Base-by-base conservation (phyloP, 257 asterid genomes). In the Catharanthus roseus region DNA sequence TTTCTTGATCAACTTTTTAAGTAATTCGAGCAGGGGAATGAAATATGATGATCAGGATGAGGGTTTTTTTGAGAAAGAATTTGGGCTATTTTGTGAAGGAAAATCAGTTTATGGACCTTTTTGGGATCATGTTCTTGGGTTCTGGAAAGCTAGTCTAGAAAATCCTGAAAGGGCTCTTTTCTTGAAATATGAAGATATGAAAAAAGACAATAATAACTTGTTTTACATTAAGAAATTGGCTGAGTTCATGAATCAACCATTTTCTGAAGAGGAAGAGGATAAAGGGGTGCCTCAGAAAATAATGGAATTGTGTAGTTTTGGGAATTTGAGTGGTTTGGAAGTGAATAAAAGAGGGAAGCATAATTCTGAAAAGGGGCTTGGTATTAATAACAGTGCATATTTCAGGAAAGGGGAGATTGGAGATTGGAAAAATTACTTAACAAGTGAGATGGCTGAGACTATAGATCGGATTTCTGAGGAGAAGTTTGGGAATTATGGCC, bases 41-140 rank as follows among this genome's bases (percentile, higher is more conserved):
- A 12, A 42, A n/a, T n/a, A n/a, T n/a, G n/a, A n/a, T n/a, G n/a
- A 42, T 4, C 47, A 42, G 41, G 12, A 42, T 38, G 7, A 2
- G 41, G 15, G 3, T 21, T 16, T 12, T 12, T 47, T 47, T 47
- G n/a, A 15, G 53, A 47, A 1, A 6, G 53, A 47, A 47, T 47
- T 34, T 18, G 49, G n/a, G 29, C 13, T 1, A 19, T 16, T 39
- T 11, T 72, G 21, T 24, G 49, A 34, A 50, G 91, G 91, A 8
- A 77, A 67, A n/a, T 34, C 28, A 4, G 21, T 13, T 5, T 47
- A 47, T 15, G 53, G 53, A 47, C 53, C 53, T 3, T 47, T 47
- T 21, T 47, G 21, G 21, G 53, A 47, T 21, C 53, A 47, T 47
- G 53, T 47, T 47, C 2, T 47, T 9, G 53, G 53, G 53, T 47